phyloP scores from a whole-genome alignment of 306 rosid species.

The Pachyrhizus erosus region DNA sequence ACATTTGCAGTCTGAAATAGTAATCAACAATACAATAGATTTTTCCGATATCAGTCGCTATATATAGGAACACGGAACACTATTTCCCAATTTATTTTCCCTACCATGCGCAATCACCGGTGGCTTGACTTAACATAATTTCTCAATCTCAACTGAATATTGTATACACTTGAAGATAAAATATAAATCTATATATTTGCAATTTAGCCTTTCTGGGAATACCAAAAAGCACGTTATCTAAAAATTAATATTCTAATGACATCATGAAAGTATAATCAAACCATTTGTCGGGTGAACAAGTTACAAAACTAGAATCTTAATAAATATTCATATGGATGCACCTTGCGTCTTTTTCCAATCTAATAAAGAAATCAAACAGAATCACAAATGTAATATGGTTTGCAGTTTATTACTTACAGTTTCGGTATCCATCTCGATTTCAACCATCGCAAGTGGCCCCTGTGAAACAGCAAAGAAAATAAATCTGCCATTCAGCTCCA shows the following conservation, averaged over 20 bases:
- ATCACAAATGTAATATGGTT: no score
- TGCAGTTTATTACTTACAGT: slow-evolving; percentile 45
- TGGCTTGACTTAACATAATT: background rate
- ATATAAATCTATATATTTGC: background rate
- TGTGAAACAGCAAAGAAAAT: slow-evolving; percentile 29
- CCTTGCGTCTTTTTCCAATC: background rate
- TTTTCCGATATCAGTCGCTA: background rate
- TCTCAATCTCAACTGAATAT: background rate
- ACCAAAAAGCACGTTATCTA: background rate
- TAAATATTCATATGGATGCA: background rate
- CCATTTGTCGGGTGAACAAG: no score
- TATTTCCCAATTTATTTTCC: background rate
- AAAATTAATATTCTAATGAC: background rate
- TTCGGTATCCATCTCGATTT: slow-evolving; percentile 42
- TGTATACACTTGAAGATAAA: background rate
- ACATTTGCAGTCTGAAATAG: slow-evolving; percentile 55
- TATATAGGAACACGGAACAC: background rate
- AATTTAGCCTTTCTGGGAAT: background rate
- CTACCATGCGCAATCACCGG: background rate
- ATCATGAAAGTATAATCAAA: background rate
- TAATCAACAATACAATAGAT: background rate
- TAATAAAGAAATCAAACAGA: slow-evolving; percentile 1
- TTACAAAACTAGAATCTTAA: no score
- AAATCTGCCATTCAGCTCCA: slow-evolving; percentile 30
- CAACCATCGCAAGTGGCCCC: slow-evolving; percentile 39